A percentile compares a stretch with the other conserved stretches of the same genome.
Evolutionary conservation across 208 protist genomes (phyloP).

Genomic region (Pavlovales sp.): DNA sequence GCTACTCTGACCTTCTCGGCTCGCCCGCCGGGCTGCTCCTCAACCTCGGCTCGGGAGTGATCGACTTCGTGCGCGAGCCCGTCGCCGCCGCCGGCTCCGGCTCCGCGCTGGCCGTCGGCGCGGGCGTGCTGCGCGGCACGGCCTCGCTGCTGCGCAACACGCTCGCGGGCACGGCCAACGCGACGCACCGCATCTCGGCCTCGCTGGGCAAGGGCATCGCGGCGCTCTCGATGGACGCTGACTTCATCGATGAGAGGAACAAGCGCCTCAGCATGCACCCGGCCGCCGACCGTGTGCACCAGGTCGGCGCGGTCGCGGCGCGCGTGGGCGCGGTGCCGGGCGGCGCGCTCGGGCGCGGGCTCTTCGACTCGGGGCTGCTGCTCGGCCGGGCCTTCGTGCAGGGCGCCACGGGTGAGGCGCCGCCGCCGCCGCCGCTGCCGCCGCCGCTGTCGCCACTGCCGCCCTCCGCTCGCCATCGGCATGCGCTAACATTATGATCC

Average conservation of each 20-base stretch:
- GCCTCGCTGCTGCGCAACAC: slow-evolving; percentile 18
- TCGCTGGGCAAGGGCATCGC: neutral
- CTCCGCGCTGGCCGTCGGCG: neutral
- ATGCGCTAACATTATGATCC: too few species aligned
- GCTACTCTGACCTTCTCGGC: neutral
- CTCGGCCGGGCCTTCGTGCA: neutral
- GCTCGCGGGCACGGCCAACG: neutral
- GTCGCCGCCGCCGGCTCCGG: neutral
- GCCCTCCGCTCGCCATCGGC: too few species aligned
- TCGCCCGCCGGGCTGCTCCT: neutral
- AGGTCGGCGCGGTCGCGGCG: neutral
- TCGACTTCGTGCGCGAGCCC: slow-evolving; percentile 32
- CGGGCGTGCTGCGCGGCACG: neutral
- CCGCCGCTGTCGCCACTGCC: too few species aligned
- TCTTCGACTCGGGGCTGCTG: neutral
- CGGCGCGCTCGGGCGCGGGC: neutral
- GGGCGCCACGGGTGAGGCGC: neutral
- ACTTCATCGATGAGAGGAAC: neutral
- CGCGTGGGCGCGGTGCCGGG: neutral
- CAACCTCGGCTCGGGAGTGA: slow-evolving; percentile 25
- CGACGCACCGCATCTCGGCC: slow-evolving; percentile 1
- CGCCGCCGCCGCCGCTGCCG: too few species aligned
- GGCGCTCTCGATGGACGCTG: slow-evolving; percentile 34
- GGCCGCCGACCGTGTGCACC: too few species aligned
- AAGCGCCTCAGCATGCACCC: neutral